A percentile compares a stretch with the other conserved stretches of the same genome.
Evolutionary conservation across 495 filamentous ascomycete species (phyloP).

Genomic region (Sordaria brevicollis): DNA sequence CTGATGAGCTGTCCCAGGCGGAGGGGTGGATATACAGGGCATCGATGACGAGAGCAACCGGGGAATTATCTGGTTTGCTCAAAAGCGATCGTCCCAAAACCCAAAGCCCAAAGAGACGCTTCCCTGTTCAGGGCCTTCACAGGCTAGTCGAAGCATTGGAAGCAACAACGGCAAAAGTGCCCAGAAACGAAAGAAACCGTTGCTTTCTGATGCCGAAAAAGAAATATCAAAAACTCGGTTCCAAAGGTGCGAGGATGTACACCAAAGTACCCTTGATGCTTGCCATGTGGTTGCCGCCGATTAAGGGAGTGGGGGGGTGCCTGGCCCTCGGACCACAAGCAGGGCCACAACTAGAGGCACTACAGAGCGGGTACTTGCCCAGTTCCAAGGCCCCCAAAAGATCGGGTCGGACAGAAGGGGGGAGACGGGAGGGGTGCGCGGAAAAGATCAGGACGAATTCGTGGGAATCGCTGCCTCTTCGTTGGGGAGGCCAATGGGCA

Average conservation of each 20-base stretch:
- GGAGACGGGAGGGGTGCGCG: slow-evolving; percentile 10
- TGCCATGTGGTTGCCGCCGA: slow-evolving; percentile 37
- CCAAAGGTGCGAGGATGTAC: not conserved
- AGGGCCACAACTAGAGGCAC: not conserved
- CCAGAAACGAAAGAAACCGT: slow-evolving; percentile 3
- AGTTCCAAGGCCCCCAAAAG: slow-evolving; percentile 11
- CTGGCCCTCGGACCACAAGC: slow-evolving; percentile 6
- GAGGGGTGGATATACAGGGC: slow-evolving; percentile 22
- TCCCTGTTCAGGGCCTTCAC: not conserved
- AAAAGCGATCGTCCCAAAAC: slow-evolving; percentile 13
- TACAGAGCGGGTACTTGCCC: slow-evolving; percentile 7
- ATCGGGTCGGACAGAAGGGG: slow-evolving; percentile 12
- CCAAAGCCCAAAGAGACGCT: not conserved
- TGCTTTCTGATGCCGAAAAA: slow-evolving; percentile 7
- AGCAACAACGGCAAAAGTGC: not conserved
- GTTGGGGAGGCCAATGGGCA: not conserved
- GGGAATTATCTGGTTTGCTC: slow-evolving; percentile 11
- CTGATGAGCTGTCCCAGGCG: slow-evolving; percentile 12
- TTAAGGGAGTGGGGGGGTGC: slow-evolving; percentile 16
- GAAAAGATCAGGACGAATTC: slow-evolving; percentile 4
- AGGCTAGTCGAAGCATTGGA: not conserved
- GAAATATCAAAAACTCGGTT: slow-evolving; percentile 12
- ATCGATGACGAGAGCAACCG: slow-evolving; percentile 21
- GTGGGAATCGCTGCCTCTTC: not conserved
- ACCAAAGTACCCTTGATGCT: slow-evolving; percentile 27